Percentiles rank a stretch among this genome's conserved stretches.
Evolutionary conservation across 2,329 filamentous ascomycete species (phyloP).

Genomic region (Talaromyces amestolkiae): DNA sequence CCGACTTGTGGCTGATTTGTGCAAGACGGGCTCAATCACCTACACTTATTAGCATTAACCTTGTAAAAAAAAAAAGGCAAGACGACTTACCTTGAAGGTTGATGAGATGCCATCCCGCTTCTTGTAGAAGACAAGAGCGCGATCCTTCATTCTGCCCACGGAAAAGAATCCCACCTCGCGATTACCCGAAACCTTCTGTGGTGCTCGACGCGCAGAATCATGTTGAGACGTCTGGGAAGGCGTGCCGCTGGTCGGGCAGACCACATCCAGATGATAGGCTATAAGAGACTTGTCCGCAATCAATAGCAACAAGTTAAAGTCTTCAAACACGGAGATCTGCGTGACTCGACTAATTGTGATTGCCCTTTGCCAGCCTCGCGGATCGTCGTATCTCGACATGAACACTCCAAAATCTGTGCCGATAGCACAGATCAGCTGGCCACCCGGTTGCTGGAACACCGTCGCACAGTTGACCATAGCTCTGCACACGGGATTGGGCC

Average conservation of each 20-base stretch:
- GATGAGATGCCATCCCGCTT: constrained; percentile 89
- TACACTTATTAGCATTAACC: constrained; percentile 33
- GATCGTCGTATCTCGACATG: constrained; percentile 82
- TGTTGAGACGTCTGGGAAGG: constrained; percentile 51
- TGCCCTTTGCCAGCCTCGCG: constrained; percentile 82
- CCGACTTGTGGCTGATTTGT: constrained; percentile 84
- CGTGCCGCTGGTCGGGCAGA: constrained; percentile 57
- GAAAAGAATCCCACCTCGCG: constrained; percentile 97
- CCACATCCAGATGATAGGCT: constrained; percentile 87
- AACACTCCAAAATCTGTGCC: constrained; percentile 95
- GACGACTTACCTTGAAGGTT: constrained; percentile 66
- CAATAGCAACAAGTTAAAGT: constrained; percentile 88
- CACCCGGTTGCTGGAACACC: constrained; percentile 75
- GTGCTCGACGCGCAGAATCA: constrained; percentile 78
- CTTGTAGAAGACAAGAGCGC: constrained; percentile 93
- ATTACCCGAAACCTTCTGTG: constrained; percentile 79
- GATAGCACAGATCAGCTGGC: constrained; percentile 84
- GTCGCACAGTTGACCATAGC: constrained; percentile 90
- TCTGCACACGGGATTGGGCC: constrained; percentile 74
- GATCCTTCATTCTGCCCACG: constrained; percentile 94
- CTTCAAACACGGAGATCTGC: constrained; percentile 90
- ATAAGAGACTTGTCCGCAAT: constrained; percentile 89
- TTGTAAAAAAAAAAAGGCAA: background rate
- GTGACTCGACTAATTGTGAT: constrained; percentile 76
- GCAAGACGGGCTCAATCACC: constrained; percentile 91